These are phyloP conservation scores for Candida verbasci DNA, from an alignment of 805 yeast species.

Conservation along the genomic window DNA sequence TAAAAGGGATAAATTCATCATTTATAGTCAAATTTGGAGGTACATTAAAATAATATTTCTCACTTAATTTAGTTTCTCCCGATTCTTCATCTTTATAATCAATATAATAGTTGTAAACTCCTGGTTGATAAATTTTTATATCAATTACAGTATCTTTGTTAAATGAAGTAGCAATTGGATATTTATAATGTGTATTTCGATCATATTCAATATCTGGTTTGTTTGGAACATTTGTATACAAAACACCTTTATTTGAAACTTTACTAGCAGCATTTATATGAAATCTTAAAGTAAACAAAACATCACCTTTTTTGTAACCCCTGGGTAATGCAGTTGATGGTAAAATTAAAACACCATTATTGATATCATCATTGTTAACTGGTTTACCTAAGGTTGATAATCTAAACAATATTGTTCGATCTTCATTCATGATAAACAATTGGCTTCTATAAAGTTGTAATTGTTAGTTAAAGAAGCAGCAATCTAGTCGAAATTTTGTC, in stretches of 20 bases:
- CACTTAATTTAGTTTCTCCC: slow-evolving; percentile 37
- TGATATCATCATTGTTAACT: slow-evolving; percentile 26
- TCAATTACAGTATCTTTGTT: slow-evolving; percentile 59
- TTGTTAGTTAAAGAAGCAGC: too few relatives aligned
- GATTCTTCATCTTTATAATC: slow-evolving; percentile 42
- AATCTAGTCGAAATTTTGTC: too few relatives aligned
- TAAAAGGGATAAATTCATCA: slow-evolving; percentile 59
- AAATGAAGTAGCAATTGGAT: slow-evolving; percentile 52
- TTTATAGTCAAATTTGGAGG: slow-evolving; percentile 68
- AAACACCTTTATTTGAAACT: slow-evolving; percentile 63
- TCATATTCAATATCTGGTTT: slow-evolving; percentile 39
- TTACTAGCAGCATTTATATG: slow-evolving; percentile 72
- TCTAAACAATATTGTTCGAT: slow-evolving; percentile 39
- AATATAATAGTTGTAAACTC: slow-evolving; percentile 73
- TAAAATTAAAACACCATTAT: slow-evolving; percentile 47
- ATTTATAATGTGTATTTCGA: slow-evolving; percentile 52
- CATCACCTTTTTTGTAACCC: slow-evolving; percentile 30
- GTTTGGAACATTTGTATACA: slow-evolving; percentile 72
- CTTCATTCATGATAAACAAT: too few relatives aligned
- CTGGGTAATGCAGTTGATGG: slow-evolving; percentile 42
- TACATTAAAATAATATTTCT: slow-evolving; percentile 68
- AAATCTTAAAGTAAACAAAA: slow-evolving; percentile 50
- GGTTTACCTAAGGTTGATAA: slow-evolving; percentile 49
- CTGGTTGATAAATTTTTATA: slow-evolving; percentile 64
- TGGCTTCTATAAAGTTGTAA: too few relatives aligned